phyloP scores from a whole-genome alignment of 257 asterid genomes.

The Pogostemon cablin region DNA sequence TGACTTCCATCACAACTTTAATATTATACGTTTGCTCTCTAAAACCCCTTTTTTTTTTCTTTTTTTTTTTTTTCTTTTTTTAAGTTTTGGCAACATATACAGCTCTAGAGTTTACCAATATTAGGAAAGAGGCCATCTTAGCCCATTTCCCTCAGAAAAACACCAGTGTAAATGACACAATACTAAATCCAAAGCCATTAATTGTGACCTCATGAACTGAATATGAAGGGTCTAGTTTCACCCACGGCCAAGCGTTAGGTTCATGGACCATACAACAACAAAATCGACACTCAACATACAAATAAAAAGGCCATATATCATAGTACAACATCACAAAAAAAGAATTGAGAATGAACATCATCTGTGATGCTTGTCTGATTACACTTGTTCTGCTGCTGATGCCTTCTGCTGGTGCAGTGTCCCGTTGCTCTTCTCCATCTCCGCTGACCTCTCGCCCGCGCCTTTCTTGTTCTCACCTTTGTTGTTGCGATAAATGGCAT shows the following conservation, averaged over 20 bases:
- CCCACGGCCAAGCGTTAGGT: constrained; percentile 8
- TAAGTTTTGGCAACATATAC: no score
- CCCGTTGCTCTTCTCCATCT: constrained; percentile 37
- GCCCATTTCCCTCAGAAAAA: constrained; percentile 5
- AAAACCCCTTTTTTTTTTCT: no score
- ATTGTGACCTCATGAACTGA: neutral
- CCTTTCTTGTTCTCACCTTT: constrained; percentile 41
- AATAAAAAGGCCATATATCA: constrained; percentile 2
- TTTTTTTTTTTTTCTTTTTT: no score
- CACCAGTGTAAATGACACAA: constrained; percentile 22
- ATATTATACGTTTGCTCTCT: no score
- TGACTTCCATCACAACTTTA: no score
- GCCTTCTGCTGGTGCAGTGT: constrained; percentile 37
- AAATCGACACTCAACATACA: neutral
- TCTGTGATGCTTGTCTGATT: neutral
- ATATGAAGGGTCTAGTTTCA: neutral
- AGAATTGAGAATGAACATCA: neutral
- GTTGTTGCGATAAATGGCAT: constrained; percentile 62
- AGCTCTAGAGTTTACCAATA: neutral
- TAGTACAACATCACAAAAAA: neutral
- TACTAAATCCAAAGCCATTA: constrained; percentile 11
- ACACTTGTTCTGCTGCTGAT: constrained; percentile 45
- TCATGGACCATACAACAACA: neutral
- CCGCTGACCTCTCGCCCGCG: constrained; percentile 26
- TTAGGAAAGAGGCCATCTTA: neutral